Evolutionary conservation across 345 rosid genomes (phyloP), one percentile per base, ranked within the genome.

Genomic region (Linum lewisii): DNA sequence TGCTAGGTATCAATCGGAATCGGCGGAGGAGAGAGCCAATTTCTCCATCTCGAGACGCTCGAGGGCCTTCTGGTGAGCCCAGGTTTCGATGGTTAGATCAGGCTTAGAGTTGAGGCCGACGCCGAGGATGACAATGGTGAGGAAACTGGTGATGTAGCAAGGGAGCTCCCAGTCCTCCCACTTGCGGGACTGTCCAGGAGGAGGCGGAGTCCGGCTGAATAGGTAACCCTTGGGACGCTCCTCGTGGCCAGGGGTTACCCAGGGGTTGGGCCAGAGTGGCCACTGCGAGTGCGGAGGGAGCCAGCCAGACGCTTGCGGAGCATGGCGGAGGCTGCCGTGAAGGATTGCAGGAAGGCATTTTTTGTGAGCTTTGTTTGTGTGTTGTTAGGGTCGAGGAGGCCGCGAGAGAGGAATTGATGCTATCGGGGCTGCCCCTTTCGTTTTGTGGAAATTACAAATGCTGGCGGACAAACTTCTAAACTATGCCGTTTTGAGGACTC

Each of bases 101-200:
- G 98, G 98, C 76, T 92, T 92, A 51, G 97, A 97, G 55, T 88
- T 92, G 68, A 92, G 93, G 2, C 99, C 97, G 4, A 93, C 99
- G 5, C 99, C 99, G 13, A 93, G 92, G 68, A 87, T 93, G 59
- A 93, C 97, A 65, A 93, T 75, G 42, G 99, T 76, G 67, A 93
- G 84, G 81, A 89, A 93, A 83, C 99, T 89, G 9, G 97, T 87
- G 79, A 93, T 58, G 79, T 93, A 93, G 84, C 97, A 89, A 21
- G 99, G 99, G 1, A 92, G 87, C 86, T 92, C 97, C 98, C 98
- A 92, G 63, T 92, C 98, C 67, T 92, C 98, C 97, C 97, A 93
- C 53, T 87, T 82, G 19, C 99, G 90, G 2, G 92, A 67, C 66
- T 89, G 90, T 24, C 96, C 99, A 3, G 90, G 80, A 36, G 95